Evolutionary conservation across 495 filamentous ascomycete genomes (phyloP).

Genomic region (Letharia columbiana): DNA sequence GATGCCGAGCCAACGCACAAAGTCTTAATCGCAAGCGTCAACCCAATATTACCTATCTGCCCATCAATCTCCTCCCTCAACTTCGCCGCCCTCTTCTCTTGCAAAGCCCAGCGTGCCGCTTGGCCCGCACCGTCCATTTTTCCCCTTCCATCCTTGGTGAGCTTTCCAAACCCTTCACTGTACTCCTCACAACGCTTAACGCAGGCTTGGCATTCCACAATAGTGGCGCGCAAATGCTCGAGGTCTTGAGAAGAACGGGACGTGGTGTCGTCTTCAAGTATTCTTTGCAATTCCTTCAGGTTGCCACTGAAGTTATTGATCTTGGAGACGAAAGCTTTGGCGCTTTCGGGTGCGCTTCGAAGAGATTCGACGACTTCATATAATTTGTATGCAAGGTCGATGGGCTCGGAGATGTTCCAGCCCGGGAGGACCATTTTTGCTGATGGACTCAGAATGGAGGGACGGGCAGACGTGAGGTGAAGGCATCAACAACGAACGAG

Average conservation of each 20-base stretch:
- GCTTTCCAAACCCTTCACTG: conserved; percentile 13
- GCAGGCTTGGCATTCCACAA: conserved; percentile 12
- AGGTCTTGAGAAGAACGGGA: conserved; percentile 7
- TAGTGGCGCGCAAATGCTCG: conserved; percentile 5
- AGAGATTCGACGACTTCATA: conserved; percentile 15
- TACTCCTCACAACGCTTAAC: conserved; percentile 18
- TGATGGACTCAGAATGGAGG: not conserved
- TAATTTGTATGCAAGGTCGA: conserved; percentile 16
- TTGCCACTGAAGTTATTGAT: conserved; percentile 13
- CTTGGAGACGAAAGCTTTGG: conserved; percentile 18
- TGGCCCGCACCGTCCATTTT: conserved; percentile 11
- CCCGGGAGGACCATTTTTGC: conserved; percentile 17
- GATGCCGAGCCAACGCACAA: conserved; percentile 4
- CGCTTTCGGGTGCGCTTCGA: conserved; percentile 16
- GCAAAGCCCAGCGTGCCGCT: conserved; percentile 9
- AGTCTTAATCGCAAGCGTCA: conserved; percentile 9
- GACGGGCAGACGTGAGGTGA: too few species aligned
- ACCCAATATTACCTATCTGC: conserved; percentile 3
- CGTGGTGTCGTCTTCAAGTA: not conserved
- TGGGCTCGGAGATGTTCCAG: conserved; percentile 22
- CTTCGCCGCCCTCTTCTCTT: conserved; percentile 10
- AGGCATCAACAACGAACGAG: not conserved
- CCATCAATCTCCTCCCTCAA: conserved; percentile 12
- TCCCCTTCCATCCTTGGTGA: conserved; percentile 13
- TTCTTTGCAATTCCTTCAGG: conserved; percentile 12